Base-by-base conservation (phyloP, 331 rosid species). In the Malus hybrid region DNA sequence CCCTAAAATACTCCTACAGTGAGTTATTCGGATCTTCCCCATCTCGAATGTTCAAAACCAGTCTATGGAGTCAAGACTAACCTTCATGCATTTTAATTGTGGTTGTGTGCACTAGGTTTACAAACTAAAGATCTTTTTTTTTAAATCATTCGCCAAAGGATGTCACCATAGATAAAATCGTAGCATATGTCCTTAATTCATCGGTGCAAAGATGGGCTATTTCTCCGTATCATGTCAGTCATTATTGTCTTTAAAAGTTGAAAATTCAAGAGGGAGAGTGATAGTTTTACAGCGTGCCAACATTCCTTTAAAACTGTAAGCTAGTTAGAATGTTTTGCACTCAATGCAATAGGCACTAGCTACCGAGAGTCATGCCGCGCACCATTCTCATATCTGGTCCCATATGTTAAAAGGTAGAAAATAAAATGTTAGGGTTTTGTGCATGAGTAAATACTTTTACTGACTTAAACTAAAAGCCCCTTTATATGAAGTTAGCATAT, bases 201-300 rank as follows among this genome's bases (percentile, higher is more conserved):
- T 50, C 1, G 1, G 4, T 6, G n/a, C 9, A 16, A 50, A 4
- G n/a, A 50, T 2, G n/a, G 0, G 1, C 7, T 1, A 50, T 5
- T 5, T 15, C 3, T 3, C 1, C 0, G 4, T 16, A 9, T 1
- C n/a, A 16, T 50, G 9, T 6, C 0, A 50, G n/a, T 15, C 19
- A 6, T 15, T 50, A 0, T 50, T 5, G 1, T 18, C 6, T 50
- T 50, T 50, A 39, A 39, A 39, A 39, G 46, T 39, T 39, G 46
- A 39, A 39, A 39, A 39, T 39, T 1, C 46, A 6, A 50, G 9
- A 6, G 46, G 12, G 56, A 65, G 69, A 29, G 24, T 29, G 10
- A 29, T 34, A 32, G 36, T 9, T 29, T 22, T 28, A 2, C 19
- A 16, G 44, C 46, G 10, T 16, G 65, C 18, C 65, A 59, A 31